Percentiles rank a stretch among this genome's conserved stretches.
These are phyloP conservation scores for Coemansia sp. DNA, from an alignment of 192 early-diverging fungal species.

Conservation along the genomic window DNA sequence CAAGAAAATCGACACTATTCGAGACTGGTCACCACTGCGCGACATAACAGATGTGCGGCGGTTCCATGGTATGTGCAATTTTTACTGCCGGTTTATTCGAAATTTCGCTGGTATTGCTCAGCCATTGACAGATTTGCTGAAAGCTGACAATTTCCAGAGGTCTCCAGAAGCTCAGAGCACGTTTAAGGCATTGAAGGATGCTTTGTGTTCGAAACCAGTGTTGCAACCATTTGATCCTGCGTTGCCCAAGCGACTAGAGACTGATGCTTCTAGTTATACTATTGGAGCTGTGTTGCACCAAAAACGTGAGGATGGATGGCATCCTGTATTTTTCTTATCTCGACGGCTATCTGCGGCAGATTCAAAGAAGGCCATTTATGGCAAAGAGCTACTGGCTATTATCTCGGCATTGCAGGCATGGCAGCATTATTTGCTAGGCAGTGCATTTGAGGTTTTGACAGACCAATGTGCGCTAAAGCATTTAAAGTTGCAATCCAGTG, in stretches of 20 bases:
- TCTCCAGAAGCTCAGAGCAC: background rate
- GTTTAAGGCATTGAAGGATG: background rate
- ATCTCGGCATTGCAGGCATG: constrained; percentile 3
- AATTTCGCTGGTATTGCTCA: background rate
- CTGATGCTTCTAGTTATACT: constrained; percentile 19
- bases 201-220: background rate
- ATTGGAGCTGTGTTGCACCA: constrained; percentile 20
- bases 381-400: constrained; percentile 13
- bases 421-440: background rate
- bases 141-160: constrained; percentile 17
- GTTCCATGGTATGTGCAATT: constrained; percentile 29
- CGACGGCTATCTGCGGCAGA: background rate
- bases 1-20: constrained; percentile 8
- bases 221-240: constrained; percentile 18
- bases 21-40: background rate
- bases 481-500: no score
- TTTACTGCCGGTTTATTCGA: constrained; percentile 5
- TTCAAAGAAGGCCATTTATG: constrained; percentile 1
- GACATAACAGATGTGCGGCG: background rate
- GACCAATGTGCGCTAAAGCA: no score
- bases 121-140: background rate
- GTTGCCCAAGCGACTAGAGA: constrained; percentile 6
- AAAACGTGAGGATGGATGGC: background rate
- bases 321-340: constrained; percentile 20
- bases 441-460: no score